Evolutionary conservation across 2,329 filamentous ascomycete species (phyloP).

Genomic region (Fusarium agapanthi): DNA sequence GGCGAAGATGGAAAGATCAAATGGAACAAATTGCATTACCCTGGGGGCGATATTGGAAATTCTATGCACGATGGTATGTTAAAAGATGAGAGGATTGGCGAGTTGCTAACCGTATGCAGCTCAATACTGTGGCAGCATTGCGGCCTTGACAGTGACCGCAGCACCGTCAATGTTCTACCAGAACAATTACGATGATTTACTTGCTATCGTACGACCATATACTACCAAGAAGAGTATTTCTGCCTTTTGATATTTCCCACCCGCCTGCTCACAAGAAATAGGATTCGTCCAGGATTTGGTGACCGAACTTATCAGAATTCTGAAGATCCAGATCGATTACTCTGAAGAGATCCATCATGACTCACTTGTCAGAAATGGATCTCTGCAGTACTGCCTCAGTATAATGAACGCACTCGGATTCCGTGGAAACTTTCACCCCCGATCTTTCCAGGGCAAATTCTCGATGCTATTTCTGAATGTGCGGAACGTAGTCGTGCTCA

Average conservation of each 20-base stretch:
- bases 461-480: conserved; percentile 79
- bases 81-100: too few species aligned
- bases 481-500: conserved; percentile 73
- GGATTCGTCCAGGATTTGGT: conserved; percentile 71
- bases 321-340: conserved; percentile 82
- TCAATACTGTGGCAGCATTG: conserved; percentile 66
- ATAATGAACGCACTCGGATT: conserved; percentile 83
- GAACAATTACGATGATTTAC: conserved; percentile 73
- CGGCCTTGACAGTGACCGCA: conserved; percentile 65
- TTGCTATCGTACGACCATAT: conserved; percentile 70
- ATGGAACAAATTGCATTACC: conserved; percentile 66
- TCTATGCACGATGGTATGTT: conserved; percentile 58
- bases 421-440: conserved; percentile 66
- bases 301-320: conserved; percentile 71
- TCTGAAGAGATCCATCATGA: conserved; percentile 78
- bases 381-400: conserved; percentile 79
- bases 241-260: not conserved
- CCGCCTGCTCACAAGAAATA: conserved; percentile 43
- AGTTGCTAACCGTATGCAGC: conserved; percentile 48
- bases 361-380: conserved; percentile 74
- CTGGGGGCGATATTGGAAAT: conserved; percentile 57
- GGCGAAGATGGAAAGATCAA: conserved; percentile 66
- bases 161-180: conserved; percentile 56
- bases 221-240: conserved; percentile 46
- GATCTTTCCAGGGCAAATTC: conserved; percentile 76